A percentile compares a stretch with the other conserved stretches of the same genome.
phyloP scores from a whole-genome alignment of 1,284 basidiomycete genomes.

The Microbotryum lychnidis-dioicae region DNA sequence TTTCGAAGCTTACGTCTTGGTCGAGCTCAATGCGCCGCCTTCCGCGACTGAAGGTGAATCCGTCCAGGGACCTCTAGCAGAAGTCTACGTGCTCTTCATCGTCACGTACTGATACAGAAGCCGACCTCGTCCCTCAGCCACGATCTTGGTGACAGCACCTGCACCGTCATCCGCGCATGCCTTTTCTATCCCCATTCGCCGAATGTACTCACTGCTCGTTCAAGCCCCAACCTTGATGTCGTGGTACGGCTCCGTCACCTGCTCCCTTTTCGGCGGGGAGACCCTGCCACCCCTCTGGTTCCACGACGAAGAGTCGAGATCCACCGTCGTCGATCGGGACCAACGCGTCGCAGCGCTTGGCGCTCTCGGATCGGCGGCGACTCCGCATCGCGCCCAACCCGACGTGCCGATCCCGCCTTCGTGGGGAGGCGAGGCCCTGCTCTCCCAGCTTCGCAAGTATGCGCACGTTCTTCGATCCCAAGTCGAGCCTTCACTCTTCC shows the following conservation, averaged over 20 bases:
- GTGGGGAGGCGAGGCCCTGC: slow-evolving; percentile 55
- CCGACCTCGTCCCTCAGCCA: not conserved
- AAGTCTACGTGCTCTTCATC: too few species aligned
- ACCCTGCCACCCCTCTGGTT: slow-evolving; percentile 78
- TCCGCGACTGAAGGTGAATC: not conserved
- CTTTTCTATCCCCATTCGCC: slow-evolving; percentile 81
- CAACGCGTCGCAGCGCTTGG: slow-evolving; percentile 25
- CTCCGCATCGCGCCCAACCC: slow-evolving; percentile 1
- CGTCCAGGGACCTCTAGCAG: too few species aligned
- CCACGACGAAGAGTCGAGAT: slow-evolving; percentile 89
- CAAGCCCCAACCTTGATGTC: slow-evolving; percentile 73
- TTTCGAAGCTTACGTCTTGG: slow-evolving; percentile 25
- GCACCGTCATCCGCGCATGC: slow-evolving; percentile 55
- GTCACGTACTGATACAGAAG: too few species aligned
- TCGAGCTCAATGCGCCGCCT: slow-evolving; percentile 17
- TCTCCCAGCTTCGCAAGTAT: slow-evolving; percentile 59
- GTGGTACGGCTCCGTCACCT: slow-evolving; percentile 62
- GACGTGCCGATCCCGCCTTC: slow-evolving; percentile 31
- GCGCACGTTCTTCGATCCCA: slow-evolving; percentile 68
- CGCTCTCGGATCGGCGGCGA: slow-evolving; percentile 8
- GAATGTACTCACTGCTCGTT: slow-evolving; percentile 81
- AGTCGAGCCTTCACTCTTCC: slow-evolving; percentile 70
- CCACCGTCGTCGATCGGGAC: slow-evolving; percentile 41
- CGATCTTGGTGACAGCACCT: slow-evolving; percentile 8
- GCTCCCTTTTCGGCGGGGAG: slow-evolving; percentile 62